A percentile compares a stretch with the other conserved stretches of the same genome.
These are phyloP conservation scores for Pseudogymnoascus sp. DNA, from an alignment of 2,329 filamentous ascomycete species.

Conservation along the genomic window DNA sequence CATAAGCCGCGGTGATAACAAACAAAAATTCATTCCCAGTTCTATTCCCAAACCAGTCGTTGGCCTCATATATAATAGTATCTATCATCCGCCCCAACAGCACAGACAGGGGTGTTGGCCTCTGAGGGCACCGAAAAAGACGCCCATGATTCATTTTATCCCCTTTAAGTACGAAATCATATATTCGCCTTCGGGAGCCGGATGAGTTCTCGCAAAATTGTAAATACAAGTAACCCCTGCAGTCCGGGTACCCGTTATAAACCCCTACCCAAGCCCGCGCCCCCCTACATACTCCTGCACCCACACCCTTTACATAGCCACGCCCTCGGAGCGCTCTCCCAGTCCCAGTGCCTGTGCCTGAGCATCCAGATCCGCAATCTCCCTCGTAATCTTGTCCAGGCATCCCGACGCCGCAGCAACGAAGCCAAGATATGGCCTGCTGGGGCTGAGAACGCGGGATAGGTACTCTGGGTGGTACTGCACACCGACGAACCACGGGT, in stretches of 20 bases:
- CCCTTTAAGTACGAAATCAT: conserved; percentile 2
- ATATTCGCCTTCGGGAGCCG: neutral
- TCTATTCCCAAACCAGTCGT: conserved; percentile 8
- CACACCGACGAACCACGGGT: conserved; percentile 78
- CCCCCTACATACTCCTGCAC: neutral
- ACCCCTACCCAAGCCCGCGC: neutral
- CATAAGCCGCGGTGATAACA: neutral
- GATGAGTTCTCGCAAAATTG: neutral
- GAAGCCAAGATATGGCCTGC: conserved; percentile 74
- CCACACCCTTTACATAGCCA: neutral
- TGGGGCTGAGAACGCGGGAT: conserved; percentile 65
- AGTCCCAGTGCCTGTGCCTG: neutral
- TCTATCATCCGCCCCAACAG: neutral
- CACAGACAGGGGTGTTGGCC: neutral
- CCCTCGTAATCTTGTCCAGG: conserved; percentile 24
- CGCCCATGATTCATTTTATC: conserved; percentile 7
- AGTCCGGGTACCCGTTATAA: neutral
- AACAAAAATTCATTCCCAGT: conserved; percentile 1
- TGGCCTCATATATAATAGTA: conserved; percentile 7
- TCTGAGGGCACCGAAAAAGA: neutral
- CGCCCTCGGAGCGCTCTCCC: conserved; percentile 4
- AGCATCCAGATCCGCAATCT: conserved; percentile 9
- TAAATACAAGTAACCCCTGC: neutral
- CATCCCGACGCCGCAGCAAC: conserved; percentile 57
- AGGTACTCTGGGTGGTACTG: conserved; percentile 89